A percentile compares a stretch with the other conserved stretches of the same genome.
These are phyloP conservation scores for Naganishia friedmannii DNA, from an alignment of 768 basidiomycete species.

Conservation along the genomic window DNA sequence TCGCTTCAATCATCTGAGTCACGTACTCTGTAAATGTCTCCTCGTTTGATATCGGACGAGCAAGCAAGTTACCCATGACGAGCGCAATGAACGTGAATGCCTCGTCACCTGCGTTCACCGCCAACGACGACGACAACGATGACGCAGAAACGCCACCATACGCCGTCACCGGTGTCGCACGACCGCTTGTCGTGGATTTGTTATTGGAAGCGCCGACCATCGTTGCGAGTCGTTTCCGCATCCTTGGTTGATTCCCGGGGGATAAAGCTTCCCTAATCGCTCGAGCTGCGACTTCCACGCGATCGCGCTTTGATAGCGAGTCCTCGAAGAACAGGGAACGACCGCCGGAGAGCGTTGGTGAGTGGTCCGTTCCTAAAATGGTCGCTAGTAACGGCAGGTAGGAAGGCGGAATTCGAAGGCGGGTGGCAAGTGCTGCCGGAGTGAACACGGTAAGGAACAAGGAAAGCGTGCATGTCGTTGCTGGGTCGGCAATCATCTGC, in stretches of 20 bases:
- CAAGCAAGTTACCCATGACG: constrained; percentile 39
- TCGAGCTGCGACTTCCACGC: constrained; percentile 47
- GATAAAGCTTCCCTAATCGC: constrained; percentile 43
- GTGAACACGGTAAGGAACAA: constrained; percentile 40
- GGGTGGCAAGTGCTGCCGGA: constrained; percentile 38
- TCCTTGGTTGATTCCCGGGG: constrained; percentile 15
- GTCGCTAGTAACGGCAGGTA: constrained; percentile 47
- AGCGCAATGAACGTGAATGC: constrained; percentile 42
- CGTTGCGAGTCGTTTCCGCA: constrained; percentile 13
- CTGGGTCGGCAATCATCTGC: neutral
- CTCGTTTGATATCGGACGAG: constrained; percentile 38
- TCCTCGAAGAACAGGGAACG: constrained; percentile 40
- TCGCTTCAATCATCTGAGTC: constrained; percentile 45
- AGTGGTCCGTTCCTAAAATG: constrained; percentile 48
- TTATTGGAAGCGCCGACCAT: constrained; percentile 2
- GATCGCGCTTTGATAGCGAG: constrained; percentile 26
- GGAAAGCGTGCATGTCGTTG: constrained; percentile 31
- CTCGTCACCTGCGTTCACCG: constrained; percentile 42
- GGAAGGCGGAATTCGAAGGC: constrained; percentile 43
- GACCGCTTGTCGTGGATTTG: constrained; percentile 1
- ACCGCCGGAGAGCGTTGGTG: constrained; percentile 34
- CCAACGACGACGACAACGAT: too few species aligned
- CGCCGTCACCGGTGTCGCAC: neutral
- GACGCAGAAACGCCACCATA: neutral
- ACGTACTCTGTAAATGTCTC: constrained; percentile 39